Base-by-base conservation (phyloP, 2,329 filamentous ascomycete genomes). In the Hymenoscyphus occultus region DNA sequence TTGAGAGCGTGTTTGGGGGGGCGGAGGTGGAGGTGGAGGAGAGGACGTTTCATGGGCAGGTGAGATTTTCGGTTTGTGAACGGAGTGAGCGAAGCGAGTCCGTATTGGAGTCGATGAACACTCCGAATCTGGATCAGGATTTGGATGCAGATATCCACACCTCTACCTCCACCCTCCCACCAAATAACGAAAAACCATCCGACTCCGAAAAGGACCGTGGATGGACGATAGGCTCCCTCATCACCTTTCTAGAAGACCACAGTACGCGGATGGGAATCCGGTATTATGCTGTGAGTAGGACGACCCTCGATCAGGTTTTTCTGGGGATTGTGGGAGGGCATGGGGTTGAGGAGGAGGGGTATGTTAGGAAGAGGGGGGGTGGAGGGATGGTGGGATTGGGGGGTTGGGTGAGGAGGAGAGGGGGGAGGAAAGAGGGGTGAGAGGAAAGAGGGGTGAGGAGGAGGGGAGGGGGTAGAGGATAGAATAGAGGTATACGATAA, bases 261-360 rank as follows among this genome's bases (percentile, higher is more conserved):
- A 90, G 89, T 72, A 80, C 86, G 22, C 77, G 78, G 4, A 77
- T 97, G 35, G 90, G 90, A 0, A 83, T 97, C 59, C 89, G 92
- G 75, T 92, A 96, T 76, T 97, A 94, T 77, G 92, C 90, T 60
- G 92, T 97, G 69, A 90, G 86, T 65, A 91, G 92, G 31, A 95
- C 92, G 19, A 96, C 92, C 16, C 79, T 97, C 54, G 93, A 97
- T 74, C 91, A 97, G 77, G 93, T 97, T 0, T 97, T 97, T 77
- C 77, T 97, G 75, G 84, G 84, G 32, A 95, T 97, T 74, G 92
- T 97, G 0, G 88, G 89, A 1, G 85, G 87, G 76, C 90, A 96
- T 75, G 87, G 93, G 75, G 84, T 94, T 6, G 81, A 88, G 69
- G 92, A 96, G 75, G 93, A 94, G 78, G 83, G 84, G 28, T 84